Percentiles rank a stretch among this genome's conserved stretches.
These are phyloP conservation scores for Stromatinia cepivora DNA, from an alignment of 2,329 filamentous ascomycete genomes.

Conservation along the genomic window DNA sequence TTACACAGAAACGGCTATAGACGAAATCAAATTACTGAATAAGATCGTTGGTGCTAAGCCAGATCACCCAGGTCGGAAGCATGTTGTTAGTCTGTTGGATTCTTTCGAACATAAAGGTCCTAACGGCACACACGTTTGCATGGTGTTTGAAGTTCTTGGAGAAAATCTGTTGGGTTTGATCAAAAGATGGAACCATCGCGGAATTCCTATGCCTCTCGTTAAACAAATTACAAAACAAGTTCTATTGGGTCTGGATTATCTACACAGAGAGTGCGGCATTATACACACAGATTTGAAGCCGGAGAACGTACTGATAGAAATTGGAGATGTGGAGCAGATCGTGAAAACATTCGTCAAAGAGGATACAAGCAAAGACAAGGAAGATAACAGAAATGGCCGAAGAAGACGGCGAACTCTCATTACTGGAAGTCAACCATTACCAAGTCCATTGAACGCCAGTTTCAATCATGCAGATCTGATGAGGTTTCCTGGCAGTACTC, in stretches of 20 bases:
- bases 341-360: conserved; percentile 94
- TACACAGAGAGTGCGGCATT: conserved; percentile 97
- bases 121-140: conserved; percentile 95
- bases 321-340: conserved; percentile 97
- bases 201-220: conserved; percentile 93
- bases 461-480: conserved; percentile 77
- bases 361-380: conserved; percentile 63
- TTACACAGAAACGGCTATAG: conserved; percentile 97
- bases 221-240: conserved; percentile 99
- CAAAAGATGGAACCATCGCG: conserved; percentile 97
- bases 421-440: conserved; percentile 93
- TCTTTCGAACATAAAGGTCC: conserved; percentile 98
- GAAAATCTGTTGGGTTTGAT: conserved; percentile 94
- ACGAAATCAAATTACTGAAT: conserved; percentile 97
- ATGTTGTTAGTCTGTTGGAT: conserved; percentile 93
- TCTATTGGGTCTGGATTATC: conserved; percentile 88
- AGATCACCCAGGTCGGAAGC: conserved; percentile 87
- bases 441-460: conserved; percentile 88
- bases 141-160: conserved; percentile 97
- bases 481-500: conserved; percentile 55
- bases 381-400: conserved; percentile 88
- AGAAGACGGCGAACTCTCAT: conserved; percentile 89
- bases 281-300: conserved; percentile 98
- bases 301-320: conserved; percentile 97
- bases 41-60: conserved; percentile 96